phyloP scores from a whole-genome alignment of 2,329 filamentous ascomycete genomes.

The Pyrenochaeta sp. region DNA sequence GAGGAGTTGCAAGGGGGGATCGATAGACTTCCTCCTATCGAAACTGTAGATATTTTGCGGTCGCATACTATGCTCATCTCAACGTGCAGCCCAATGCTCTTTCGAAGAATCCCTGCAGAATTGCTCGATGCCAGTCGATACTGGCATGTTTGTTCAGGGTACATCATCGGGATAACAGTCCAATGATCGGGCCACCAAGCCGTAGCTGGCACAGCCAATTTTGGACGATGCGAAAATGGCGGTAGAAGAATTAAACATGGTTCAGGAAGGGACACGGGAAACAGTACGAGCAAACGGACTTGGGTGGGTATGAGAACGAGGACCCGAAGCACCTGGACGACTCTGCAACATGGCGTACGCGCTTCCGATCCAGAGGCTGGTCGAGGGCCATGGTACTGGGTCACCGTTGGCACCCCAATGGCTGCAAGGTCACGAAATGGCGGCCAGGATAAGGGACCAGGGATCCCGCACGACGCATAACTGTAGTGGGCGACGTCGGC shows the following conservation, averaged over 20 bases:
- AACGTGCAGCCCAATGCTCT: slow-evolving; percentile 9
- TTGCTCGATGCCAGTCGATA: slow-evolving; percentile 1
- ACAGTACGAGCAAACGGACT: slow-evolving; percentile 2
- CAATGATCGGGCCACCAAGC: background rate
- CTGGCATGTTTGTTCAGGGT: slow-evolving; percentile 7
- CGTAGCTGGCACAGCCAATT: background rate
- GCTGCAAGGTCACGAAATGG: slow-evolving; percentile 2
- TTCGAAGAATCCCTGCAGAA: slow-evolving; percentile 2
- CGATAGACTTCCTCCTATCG: slow-evolving; percentile 6
- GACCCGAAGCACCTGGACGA: slow-evolving; percentile 2
- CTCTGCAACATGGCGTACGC: slow-evolving; percentile 18
- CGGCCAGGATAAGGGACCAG: slow-evolving; percentile 5
- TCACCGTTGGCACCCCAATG: slow-evolving; percentile 25
- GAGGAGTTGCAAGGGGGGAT: background rate
- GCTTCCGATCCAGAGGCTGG: slow-evolving; percentile 21
- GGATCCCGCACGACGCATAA: background rate
- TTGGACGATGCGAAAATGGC: slow-evolving; percentile 5
- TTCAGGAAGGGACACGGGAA: background rate
- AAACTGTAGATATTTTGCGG: slow-evolving; percentile 6
- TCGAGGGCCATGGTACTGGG: slow-evolving; percentile 25
- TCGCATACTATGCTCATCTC: slow-evolving; percentile 1
- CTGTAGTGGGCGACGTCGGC: slow-evolving; percentile 19
- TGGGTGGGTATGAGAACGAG: slow-evolving; percentile 1
- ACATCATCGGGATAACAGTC: background rate
- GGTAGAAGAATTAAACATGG: slow-evolving; percentile 4